Evolutionary conservation across 179 eudicot genomes (phyloP).

Genomic region (Vitellaria paradoxa): DNA sequence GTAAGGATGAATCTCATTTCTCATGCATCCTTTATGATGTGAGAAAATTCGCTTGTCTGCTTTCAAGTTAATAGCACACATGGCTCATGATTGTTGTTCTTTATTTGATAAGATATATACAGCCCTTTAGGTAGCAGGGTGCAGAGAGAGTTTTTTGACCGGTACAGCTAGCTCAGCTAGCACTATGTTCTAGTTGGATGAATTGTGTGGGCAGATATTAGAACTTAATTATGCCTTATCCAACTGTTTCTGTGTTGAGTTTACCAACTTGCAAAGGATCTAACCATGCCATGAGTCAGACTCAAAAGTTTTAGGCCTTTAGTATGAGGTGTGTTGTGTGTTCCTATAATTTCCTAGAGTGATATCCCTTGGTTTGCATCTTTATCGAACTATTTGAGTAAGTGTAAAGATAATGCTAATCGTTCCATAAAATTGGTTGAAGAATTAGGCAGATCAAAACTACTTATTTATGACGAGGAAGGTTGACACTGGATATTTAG

Average conservation of each 20-base stretch:
- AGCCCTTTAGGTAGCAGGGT: neutral
- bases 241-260: no score
- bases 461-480: neutral
- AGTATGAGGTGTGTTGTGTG: neutral
- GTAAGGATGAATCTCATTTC: constrained; percentile 29
- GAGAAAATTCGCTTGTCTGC: neutral
- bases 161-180: no score
- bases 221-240: no score
- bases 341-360: neutral
- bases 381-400: neutral
- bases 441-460: neutral
- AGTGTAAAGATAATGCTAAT: neutral
- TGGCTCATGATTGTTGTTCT: no score
- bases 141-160: neutral
- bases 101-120: neutral
- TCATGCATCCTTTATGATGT: neutral
- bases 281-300: neutral
- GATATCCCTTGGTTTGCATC: neutral
- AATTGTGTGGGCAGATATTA: no score
- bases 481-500: neutral
- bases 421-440: neutral
- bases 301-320: no score
- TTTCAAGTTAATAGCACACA: neutral
- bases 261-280: neutral
- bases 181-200: no score